These are phyloP conservation scores for Rutstroemia sp. DNA, from an alignment of 2,329 filamentous ascomycete species.

Conservation along the genomic window DNA sequence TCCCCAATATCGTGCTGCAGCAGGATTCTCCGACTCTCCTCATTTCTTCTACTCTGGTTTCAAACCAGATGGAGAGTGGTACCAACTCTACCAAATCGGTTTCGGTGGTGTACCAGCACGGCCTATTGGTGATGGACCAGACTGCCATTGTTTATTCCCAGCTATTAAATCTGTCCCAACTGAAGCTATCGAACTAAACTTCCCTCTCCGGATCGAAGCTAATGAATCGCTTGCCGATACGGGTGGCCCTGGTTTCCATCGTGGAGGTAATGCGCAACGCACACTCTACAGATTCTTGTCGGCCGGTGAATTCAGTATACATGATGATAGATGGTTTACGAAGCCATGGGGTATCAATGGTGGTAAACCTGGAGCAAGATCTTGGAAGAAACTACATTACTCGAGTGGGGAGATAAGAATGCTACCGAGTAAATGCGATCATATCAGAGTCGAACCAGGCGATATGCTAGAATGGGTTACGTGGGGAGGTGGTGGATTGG, in stretches of 20 bases:
- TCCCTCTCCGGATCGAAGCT: conserved; percentile 2
- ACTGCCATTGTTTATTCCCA: conserved; percentile 4
- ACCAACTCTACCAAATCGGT: conserved; percentile 4
- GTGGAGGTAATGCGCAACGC: conserved; percentile 1
- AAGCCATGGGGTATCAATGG: conserved; percentile 3
- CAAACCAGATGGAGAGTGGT: conserved; percentile 2
- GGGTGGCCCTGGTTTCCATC: conserved; percentile 1
- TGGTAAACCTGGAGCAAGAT: background rate
- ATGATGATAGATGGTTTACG: conserved; percentile 6
- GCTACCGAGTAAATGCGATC: conserved; percentile 4
- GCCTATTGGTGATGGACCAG: conserved; percentile 1
- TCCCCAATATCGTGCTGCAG: background rate
- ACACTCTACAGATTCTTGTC: background rate
- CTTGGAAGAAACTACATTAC: background rate
- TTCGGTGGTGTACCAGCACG: conserved; percentile 1
- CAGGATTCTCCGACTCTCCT: conserved; percentile 2
- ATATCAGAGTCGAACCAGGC: background rate
- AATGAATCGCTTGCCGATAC: conserved; percentile 6
- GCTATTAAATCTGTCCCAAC: conserved; percentile 1
- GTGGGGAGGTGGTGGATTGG: conserved; percentile 1
- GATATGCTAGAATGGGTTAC: conserved; percentile 6
- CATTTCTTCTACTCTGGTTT: conserved; percentile 2
- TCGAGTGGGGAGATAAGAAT: background rate
- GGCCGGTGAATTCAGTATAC: background rate
- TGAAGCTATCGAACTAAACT: conserved; percentile 5